Conservation (phyloP, 805 yeast species). For the Candida krabiensis region DNA sequence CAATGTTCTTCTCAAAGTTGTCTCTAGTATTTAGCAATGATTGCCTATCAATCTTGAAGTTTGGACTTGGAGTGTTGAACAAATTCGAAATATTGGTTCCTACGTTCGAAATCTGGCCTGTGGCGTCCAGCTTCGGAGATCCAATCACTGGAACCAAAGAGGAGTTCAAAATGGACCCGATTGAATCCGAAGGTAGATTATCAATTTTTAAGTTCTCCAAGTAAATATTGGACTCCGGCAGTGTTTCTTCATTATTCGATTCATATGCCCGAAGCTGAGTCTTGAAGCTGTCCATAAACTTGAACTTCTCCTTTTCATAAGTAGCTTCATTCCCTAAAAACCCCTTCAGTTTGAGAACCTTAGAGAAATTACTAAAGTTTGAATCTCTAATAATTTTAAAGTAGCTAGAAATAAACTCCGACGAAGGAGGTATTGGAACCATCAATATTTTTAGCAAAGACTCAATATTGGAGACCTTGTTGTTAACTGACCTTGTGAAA, state of each 20-base stretch:
- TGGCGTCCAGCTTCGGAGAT: constrained; percentile 5
- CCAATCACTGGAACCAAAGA: constrained; percentile 18
- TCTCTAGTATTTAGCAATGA: constrained; percentile 41
- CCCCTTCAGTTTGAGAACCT: constrained; percentile 65
- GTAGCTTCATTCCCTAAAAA: constrained; percentile 27
- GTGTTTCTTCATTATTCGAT: constrained; percentile 26
- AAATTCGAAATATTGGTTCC: constrained; percentile 17
- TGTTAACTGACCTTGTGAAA: constrained; percentile 27
- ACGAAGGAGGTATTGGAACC: constrained; percentile 65
- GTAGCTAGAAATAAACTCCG: constrained; percentile 61
- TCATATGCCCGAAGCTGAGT: constrained; percentile 37
- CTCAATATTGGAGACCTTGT: constrained; percentile 42
- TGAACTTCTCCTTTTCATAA: constrained; percentile 37
- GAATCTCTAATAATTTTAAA: constrained; percentile 66
- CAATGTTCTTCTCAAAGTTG: constrained; percentile 43
- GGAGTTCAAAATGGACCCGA: constrained; percentile 8
- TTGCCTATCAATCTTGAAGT: constrained; percentile 30
- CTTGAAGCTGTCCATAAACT: constrained; percentile 40
- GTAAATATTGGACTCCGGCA: constrained; percentile 29
- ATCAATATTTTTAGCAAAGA: constrained; percentile 66
- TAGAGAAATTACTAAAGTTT: constrained; percentile 59
- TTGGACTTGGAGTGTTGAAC: constrained; percentile 19
- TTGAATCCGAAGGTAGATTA: constrained; percentile 13
- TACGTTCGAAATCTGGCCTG: constrained; percentile 5
- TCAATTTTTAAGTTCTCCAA: constrained; percentile 27